A percentile compares a stretch with the other conserved stretches of the same genome.
These are phyloP conservation scores for Serendipita indica DNA, from an alignment of 768 basidiomycete genomes.

Conservation along the genomic window DNA sequence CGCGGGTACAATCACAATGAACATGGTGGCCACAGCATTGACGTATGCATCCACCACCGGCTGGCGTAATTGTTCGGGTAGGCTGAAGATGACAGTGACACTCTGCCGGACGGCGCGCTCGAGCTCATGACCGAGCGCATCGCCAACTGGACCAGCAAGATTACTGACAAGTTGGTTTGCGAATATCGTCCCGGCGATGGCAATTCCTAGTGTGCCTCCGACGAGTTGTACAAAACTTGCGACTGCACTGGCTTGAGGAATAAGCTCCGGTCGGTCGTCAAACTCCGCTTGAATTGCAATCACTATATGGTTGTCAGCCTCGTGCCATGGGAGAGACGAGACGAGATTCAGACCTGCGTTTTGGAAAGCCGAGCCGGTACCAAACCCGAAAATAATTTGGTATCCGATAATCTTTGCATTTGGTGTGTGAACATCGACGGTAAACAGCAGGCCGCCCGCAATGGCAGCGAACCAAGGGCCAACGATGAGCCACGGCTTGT, in stretches of 20 bases:
- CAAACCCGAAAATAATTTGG: constrained; percentile 26
- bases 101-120: constrained; percentile 6
- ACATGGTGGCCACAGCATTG: constrained; percentile 8
- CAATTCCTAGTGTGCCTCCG: background rate
- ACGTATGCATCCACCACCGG: constrained; percentile 12
- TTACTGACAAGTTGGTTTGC: background rate
- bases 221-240: background rate
- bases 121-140: background rate
- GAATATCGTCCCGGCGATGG: background rate
- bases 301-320: background rate
- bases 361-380: constrained; percentile 25
- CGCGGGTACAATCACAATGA: constrained; percentile 5
- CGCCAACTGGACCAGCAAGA: background rate
- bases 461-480: constrained; percentile 19
- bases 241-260: background rate
- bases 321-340: background rate
- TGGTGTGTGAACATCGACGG: constrained; percentile 15
- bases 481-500: constrained; percentile 19
- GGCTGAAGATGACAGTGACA: constrained; percentile 8
- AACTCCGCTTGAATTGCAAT: constrained; percentile 9
- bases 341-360: constrained; percentile 17
- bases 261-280: background rate
- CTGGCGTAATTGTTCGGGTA: background rate
- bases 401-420: constrained; percentile 22
- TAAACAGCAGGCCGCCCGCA: constrained; percentile 22